phyloP scores from a whole-genome alignment of 108 stramenopile genomes.

The Seminavis robusta region DNA sequence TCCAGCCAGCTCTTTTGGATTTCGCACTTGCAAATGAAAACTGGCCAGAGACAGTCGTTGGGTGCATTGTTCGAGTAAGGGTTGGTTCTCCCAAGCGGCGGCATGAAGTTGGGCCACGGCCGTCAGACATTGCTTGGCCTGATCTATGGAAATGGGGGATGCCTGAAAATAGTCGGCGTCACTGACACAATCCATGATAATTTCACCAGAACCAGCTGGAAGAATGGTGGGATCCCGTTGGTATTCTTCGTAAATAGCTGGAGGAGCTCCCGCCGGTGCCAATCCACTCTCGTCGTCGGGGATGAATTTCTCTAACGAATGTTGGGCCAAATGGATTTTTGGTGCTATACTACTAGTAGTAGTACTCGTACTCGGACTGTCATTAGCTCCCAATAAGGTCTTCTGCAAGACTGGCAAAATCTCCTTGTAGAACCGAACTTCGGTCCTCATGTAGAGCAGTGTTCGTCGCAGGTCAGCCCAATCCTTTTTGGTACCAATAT shows the following conservation, averaged over 20 bases:
- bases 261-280: constrained; percentile 7
- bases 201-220: constrained; percentile 5
- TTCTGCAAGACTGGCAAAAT: constrained; percentile 40
- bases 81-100: constrained; percentile 51
- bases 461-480: constrained; percentile 82
- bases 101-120: constrained; percentile 74
- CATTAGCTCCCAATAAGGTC: background rate
- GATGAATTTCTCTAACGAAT: constrained; percentile 56
- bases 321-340: constrained; percentile 32
- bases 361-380: background rate
- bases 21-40: constrained; percentile 64
- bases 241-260: no score
- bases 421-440: constrained; percentile 73
- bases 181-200: constrained; percentile 36
- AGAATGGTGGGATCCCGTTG: no score
- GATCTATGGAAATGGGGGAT: constrained; percentile 50
- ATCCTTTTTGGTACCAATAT: constrained; percentile 39
- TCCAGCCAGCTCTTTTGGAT: constrained; percentile 61
- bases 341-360: constrained; percentile 12
- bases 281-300: constrained; percentile 46
- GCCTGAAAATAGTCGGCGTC: constrained; percentile 53
- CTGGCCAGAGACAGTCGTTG: constrained; percentile 47
- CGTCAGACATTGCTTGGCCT: constrained; percentile 38
- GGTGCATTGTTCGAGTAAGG: constrained; percentile 36
- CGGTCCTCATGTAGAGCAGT: constrained; percentile 62